Evolutionary conservation across 257 asterid genomes (phyloP).

Genomic region (Ehretia macrophylla): DNA sequence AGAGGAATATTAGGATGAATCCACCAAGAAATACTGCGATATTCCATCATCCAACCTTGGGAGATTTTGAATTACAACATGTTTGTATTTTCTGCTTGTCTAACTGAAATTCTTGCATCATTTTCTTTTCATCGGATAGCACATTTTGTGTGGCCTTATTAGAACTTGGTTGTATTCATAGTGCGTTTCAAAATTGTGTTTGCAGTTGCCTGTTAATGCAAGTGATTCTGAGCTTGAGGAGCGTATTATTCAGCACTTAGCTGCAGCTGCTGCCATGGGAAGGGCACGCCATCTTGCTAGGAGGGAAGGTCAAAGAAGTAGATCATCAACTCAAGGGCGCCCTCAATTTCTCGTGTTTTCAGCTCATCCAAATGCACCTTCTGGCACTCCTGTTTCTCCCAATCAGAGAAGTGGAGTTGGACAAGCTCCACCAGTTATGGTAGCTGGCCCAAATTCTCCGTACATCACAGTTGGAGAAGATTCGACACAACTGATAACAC

Average conservation of each 20-base stretch:
- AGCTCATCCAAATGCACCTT: slow-evolving; percentile 44
- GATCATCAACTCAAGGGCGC: slow-evolving; percentile 73
- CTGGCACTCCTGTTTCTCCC: slow-evolving; percentile 6
- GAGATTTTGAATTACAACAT: slow-evolving; percentile 92
- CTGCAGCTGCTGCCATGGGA: slow-evolving; percentile 96
- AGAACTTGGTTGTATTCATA: no score
- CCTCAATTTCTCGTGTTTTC: slow-evolving; percentile 82
- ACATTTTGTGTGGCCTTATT: no score
- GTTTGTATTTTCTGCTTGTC: slow-evolving; percentile 31
- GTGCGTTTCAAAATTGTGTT: background rate
- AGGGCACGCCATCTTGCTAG: slow-evolving; percentile 82
- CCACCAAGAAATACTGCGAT: slow-evolving; percentile 82
- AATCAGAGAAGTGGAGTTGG: no score
- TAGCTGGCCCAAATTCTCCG: slow-evolving; percentile 29
- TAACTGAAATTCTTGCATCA: no score
- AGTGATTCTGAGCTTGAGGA: slow-evolving; percentile 87
- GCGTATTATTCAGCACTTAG: slow-evolving; percentile 87
- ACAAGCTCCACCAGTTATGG: no score
- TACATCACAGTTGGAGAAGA: slow-evolving; percentile 48
- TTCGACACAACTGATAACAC: slow-evolving; percentile 24
- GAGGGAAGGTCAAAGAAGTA: slow-evolving; percentile 65
- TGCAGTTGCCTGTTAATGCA: slow-evolving; percentile 76
- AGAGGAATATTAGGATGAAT: slow-evolving; percentile 69
- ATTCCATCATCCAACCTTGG: slow-evolving; percentile 93
- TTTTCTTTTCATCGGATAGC: no score